Evolutionary conservation across 2,329 filamentous ascomycete species (phyloP).

Genomic region (Sarocladiaceae sp.): DNA sequence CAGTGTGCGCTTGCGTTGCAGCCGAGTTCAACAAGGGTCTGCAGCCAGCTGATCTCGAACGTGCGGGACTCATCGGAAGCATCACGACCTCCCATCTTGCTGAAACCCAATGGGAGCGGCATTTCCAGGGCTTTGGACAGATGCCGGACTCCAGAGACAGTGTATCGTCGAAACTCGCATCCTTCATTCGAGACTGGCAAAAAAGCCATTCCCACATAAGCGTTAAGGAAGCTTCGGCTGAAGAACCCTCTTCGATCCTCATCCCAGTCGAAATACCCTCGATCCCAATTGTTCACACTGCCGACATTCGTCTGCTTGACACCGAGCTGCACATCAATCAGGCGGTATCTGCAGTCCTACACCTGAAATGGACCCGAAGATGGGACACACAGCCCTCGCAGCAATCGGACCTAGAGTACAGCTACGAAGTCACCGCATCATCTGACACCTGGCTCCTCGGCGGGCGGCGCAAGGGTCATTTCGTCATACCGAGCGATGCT

Average conservation of each 20-base stretch:
- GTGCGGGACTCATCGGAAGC: slow-evolving; percentile 45
- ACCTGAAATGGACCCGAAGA: slow-evolving; percentile 54
- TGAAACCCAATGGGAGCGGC: slow-evolving; percentile 38
- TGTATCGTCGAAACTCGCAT: slow-evolving; percentile 19
- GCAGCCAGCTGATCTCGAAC: slow-evolving; percentile 47
- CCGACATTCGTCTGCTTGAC: slow-evolving; percentile 51
- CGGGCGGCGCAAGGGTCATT: slow-evolving; percentile 72
- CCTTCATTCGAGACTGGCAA: slow-evolving; percentile 28
- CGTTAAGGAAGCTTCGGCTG: slow-evolving; percentile 16
- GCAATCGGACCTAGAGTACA: slow-evolving; percentile 60
- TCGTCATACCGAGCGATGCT: slow-evolving; percentile 46
- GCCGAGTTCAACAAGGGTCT: slow-evolving; percentile 37
- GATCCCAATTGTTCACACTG: slow-evolving; percentile 75
- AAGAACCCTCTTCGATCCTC: slow-evolving; percentile 58
- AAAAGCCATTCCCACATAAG: slow-evolving; percentile 16
- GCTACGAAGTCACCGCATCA: slow-evolving; percentile 72
- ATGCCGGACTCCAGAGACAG: slow-evolving; percentile 28
- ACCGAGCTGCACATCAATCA: slow-evolving; percentile 49
- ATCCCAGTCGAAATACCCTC: slow-evolving; percentile 89
- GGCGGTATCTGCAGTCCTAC: slow-evolving; percentile 56
- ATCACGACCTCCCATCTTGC: slow-evolving; percentile 43
- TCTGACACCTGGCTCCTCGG: slow-evolving; percentile 79
- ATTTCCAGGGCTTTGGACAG: slow-evolving; percentile 44
- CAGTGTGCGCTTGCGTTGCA: slow-evolving; percentile 39
- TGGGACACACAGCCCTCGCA: slow-evolving; percentile 47